phyloP scores from a whole-genome alignment of 1,139 yeast species.

The Candida sp. region DNA sequence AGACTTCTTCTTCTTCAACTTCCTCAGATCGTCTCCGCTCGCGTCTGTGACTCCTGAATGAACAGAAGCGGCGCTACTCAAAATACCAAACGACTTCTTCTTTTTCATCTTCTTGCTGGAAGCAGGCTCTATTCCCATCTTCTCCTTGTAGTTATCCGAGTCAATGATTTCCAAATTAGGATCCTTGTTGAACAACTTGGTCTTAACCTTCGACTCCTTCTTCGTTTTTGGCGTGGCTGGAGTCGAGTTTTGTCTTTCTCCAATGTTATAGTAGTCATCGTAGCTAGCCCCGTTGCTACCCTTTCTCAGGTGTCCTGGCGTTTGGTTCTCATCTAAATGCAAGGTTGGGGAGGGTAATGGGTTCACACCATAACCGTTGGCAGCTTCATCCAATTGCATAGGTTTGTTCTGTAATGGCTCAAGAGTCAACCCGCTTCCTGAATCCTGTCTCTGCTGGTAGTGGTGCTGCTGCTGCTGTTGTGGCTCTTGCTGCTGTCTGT shows the following conservation, averaged over 20 bases:
- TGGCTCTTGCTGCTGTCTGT: not conserved
- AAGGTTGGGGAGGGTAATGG: slow-evolving; percentile 6
- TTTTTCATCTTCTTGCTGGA: slow-evolving; percentile 17
- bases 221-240: slow-evolving; percentile 4
- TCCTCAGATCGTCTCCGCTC: slow-evolving; percentile 22
- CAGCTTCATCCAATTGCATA: slow-evolving; percentile 1
- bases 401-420: slow-evolving; percentile 2
- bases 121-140: slow-evolving; percentile 19
- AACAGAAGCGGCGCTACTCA: slow-evolving; percentile 8
- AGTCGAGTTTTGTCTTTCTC: not conserved
- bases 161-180: slow-evolving; percentile 17
- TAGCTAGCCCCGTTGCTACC: slow-evolving; percentile 1
- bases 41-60: not conserved
- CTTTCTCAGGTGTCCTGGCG: slow-evolving; percentile 5
- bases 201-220: slow-evolving; percentile 16
- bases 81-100: slow-evolving; percentile 29
- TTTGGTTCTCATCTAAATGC: slow-evolving; percentile 1
- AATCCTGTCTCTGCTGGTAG: not conserved
- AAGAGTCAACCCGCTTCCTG: not conserved
- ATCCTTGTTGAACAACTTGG: slow-evolving; percentile 15
- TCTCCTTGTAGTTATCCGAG: slow-evolving; percentile 15
- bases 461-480: not conserved
- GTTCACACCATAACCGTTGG: slow-evolving; percentile 1
- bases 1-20: slow-evolving; percentile 38
- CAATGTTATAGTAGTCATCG: slow-evolving; percentile 5